These are phyloP conservation scores for Didymella arachidicola DNA, from an alignment of 2,329 filamentous ascomycete species.

Conservation along the genomic window DNA sequence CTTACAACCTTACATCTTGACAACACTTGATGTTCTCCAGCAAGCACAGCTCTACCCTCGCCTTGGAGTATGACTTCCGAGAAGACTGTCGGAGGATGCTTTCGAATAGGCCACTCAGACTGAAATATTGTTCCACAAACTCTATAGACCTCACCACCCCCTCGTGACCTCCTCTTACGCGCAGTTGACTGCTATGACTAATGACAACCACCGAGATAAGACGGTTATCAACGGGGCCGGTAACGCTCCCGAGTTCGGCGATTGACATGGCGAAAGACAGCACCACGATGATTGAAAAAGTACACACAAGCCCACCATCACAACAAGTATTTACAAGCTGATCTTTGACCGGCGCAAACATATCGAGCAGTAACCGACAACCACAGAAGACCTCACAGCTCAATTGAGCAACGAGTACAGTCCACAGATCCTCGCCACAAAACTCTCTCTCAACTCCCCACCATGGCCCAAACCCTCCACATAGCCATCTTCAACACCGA, in stretches of 20 bases:
- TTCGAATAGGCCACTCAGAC: constrained; percentile 11
- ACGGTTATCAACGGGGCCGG: constrained; percentile 20
- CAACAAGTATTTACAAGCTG: not conserved
- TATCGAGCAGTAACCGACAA: not conserved
- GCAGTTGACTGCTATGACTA: constrained; percentile 13
- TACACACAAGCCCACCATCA: not conserved
- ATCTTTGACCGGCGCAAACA: not conserved
- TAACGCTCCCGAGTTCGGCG: constrained; percentile 15
- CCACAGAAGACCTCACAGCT: not conserved
- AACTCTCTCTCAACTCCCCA: not conserved
- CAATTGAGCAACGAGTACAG: not conserved
- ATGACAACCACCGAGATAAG: constrained; percentile 18
- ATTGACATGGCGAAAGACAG: not conserved
- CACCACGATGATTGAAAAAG: not conserved
- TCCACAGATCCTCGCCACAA: not conserved
- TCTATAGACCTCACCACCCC: not conserved
- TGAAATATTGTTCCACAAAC: not conserved
- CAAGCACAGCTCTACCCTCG: not conserved
- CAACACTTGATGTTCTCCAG: not conserved
- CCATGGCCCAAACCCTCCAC: constrained; percentile 18
- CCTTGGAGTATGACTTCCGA: not conserved
- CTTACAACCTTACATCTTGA: not conserved
- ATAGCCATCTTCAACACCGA: constrained; percentile 45
- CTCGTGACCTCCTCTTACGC: not conserved
- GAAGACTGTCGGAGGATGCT: not conserved